phyloP scores from a whole-genome alignment of 768 basidiomycete species.

The Phylloporus sp. region DNA sequence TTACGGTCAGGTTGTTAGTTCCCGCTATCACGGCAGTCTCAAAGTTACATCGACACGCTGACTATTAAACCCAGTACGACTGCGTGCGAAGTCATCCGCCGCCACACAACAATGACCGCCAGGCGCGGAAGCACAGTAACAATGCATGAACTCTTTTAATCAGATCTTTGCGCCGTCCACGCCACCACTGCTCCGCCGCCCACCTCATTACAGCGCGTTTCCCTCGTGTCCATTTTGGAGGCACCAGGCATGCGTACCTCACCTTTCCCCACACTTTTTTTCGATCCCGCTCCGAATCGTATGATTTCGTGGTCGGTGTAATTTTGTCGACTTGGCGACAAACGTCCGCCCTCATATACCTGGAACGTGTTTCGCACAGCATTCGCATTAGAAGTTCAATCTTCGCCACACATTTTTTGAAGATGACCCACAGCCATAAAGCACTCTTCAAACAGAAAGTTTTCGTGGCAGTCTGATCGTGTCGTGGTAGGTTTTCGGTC shows the following conservation, averaged over 20 bases:
- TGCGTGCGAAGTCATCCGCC: slow-evolving; percentile 5
- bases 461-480: background rate
- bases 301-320: background rate
- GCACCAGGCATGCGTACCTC: slow-evolving; percentile 1
- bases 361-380: slow-evolving; percentile 5
- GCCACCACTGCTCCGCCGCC: slow-evolving; percentile 2
- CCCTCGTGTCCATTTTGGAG: slow-evolving; percentile 12
- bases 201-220: background rate
- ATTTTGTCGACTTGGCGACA: slow-evolving; percentile 8
- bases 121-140: background rate
- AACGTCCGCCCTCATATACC: background rate
- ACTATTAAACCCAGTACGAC: background rate
- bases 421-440: too few species aligned
- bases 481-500: background rate
- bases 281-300: slow-evolving; percentile 3
- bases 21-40: background rate
- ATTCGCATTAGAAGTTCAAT: background rate
- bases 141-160: slow-evolving; percentile 1
- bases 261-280: slow-evolving; percentile 9
- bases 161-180: slow-evolving; percentile 12
- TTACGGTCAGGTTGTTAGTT: too few species aligned
- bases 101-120: slow-evolving; percentile 14
- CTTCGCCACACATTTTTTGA: too few species aligned
- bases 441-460: background rate
- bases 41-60: background rate